Evolutionary conservation across 164 flowering plant genomes (phyloP).

Genomic region (Magnolia sinica): DNA sequence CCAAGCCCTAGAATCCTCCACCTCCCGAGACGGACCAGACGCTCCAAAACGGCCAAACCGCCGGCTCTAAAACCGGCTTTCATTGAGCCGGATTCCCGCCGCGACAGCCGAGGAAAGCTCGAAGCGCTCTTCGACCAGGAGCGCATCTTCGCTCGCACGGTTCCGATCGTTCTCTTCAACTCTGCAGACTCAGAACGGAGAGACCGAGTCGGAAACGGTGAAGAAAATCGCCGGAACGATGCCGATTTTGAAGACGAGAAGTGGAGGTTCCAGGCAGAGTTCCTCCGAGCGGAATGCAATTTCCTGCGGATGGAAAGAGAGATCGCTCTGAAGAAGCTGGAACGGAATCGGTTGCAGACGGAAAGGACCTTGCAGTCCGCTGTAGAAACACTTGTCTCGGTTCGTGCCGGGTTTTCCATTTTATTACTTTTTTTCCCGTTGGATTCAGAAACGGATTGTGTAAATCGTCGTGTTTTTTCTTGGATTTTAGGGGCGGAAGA

Average conservation of each 20-base stretch:
- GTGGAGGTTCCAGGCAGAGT: conserved; percentile 81
- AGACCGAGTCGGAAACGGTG: conserved; percentile 36
- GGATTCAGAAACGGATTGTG: background rate
- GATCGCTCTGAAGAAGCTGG: conserved; percentile 62
- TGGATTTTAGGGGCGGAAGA: conserved; percentile 51
- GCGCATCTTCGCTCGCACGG: conserved; percentile 35
- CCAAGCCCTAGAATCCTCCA: conserved; percentile 63
- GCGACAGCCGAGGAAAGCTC: conserved; percentile 36
- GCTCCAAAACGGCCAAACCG: background rate
- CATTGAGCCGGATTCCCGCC: conserved; percentile 4
- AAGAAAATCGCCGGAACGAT: conserved; percentile 11
- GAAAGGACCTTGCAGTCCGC: conserved; percentile 52
- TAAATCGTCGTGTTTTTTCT: background rate
- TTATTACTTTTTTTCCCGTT: background rate
- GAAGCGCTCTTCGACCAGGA: conserved; percentile 60
- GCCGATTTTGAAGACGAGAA: conserved; percentile 32
- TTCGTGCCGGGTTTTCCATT: conserved; percentile 24
- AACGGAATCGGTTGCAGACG: conserved; percentile 39
- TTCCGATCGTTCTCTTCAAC: conserved; percentile 38
- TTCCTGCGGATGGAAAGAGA: conserved; percentile 78
- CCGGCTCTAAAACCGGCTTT: conserved; percentile 12
- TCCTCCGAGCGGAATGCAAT: conserved; percentile 80
- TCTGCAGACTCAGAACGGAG: conserved; percentile 28
- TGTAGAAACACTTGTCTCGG: conserved; percentile 54
- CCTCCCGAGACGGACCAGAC: conserved; percentile 47